Percentiles rank a stretch among this genome's conserved stretches.
Evolutionary conservation across 2,329 filamentous ascomycete species (phyloP).

Genomic region (Talaromyces verruculosus): DNA sequence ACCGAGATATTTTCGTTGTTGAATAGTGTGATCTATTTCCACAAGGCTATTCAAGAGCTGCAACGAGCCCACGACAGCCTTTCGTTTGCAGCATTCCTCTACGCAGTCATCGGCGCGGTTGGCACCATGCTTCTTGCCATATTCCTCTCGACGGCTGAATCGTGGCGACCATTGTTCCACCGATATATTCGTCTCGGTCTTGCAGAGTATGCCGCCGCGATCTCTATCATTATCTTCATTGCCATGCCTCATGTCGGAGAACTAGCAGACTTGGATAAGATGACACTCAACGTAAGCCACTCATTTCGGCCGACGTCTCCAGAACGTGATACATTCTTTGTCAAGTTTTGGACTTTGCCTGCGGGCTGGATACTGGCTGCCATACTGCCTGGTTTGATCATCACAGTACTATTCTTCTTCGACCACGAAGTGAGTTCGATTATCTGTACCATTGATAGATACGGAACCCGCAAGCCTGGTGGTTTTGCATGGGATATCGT

Average conservation of each 20-base stretch:
- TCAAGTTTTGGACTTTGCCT: slow-evolving; percentile 63
- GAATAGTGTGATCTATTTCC: slow-evolving; percentile 68
- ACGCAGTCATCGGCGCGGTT: slow-evolving; percentile 62
- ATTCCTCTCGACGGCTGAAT: slow-evolving; percentile 60
- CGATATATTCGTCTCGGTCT: slow-evolving; percentile 61
- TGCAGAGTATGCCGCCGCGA: slow-evolving; percentile 64
- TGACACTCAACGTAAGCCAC: slow-evolving; percentile 57
- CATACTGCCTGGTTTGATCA: slow-evolving; percentile 62
- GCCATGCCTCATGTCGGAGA: slow-evolving; percentile 63
- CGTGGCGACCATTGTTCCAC: slow-evolving; percentile 63
- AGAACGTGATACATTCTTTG: slow-evolving; percentile 57
- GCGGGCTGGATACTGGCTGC: slow-evolving; percentile 61
- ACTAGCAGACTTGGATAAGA: slow-evolving; percentile 58
- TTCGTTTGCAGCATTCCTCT: slow-evolving; percentile 63
- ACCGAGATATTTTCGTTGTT: slow-evolving; percentile 67
- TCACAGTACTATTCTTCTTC: slow-evolving; percentile 67
- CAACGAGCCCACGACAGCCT: slow-evolving; percentile 58
- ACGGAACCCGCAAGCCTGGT: slow-evolving; percentile 61
- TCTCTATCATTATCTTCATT: slow-evolving; percentile 66
- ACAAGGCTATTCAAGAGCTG: slow-evolving; percentile 65
- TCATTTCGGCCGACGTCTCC: slow-evolving; percentile 59
- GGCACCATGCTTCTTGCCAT: slow-evolving; percentile 65
- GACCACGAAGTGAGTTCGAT: slow-evolving; percentile 70
- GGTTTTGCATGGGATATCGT: slow-evolving; percentile 66
- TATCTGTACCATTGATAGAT: slow-evolving; percentile 63